Conservation (phyloP, 306 rosid genomes). For the Astragalus membranaceus region DNA sequence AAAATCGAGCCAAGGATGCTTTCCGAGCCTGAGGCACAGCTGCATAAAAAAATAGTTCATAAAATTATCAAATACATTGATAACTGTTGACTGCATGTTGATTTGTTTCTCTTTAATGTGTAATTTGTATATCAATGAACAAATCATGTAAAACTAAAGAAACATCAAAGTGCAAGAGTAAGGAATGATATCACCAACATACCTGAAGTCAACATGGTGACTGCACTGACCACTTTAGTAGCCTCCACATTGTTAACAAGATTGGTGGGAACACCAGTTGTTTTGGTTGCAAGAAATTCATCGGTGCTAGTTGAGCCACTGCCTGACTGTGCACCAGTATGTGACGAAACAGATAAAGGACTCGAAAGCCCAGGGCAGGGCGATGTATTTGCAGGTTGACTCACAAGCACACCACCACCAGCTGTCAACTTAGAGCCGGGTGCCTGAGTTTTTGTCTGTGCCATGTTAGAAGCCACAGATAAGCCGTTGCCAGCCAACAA, state of each 20-base stretch:
- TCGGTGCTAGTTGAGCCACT: conserved; percentile 81
- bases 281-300: conserved; percentile 55
- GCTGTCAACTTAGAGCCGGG: conserved; percentile 44
- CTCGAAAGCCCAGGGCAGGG: conserved; percentile 51
- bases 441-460: conserved; percentile 43
- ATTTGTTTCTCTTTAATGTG: not conserved
- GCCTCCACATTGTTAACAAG: conserved; percentile 58
- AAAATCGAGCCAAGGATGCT: conserved; percentile 86
- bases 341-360: conserved; percentile 80
- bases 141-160: not conserved
- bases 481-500: conserved; percentile 60
- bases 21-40: conserved; percentile 90
- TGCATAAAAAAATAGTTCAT: conserved; percentile 18
- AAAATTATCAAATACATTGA: conserved; percentile 9
- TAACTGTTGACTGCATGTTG: not conserved
- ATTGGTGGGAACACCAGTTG: conserved; percentile 34
- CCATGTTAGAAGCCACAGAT: conserved; percentile 28
- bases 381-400: conserved; percentile 32
- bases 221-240: conserved; percentile 37
- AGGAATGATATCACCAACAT: conserved; percentile 13
- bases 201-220: conserved; percentile 68
- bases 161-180: not conserved
- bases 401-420: conserved; percentile 36
- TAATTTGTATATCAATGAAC: not conserved
- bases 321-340: conserved; percentile 56